Evolutionary conservation across 495 filamentous ascomycete species (phyloP).

Genomic region (Apodospora peruviana): DNA sequence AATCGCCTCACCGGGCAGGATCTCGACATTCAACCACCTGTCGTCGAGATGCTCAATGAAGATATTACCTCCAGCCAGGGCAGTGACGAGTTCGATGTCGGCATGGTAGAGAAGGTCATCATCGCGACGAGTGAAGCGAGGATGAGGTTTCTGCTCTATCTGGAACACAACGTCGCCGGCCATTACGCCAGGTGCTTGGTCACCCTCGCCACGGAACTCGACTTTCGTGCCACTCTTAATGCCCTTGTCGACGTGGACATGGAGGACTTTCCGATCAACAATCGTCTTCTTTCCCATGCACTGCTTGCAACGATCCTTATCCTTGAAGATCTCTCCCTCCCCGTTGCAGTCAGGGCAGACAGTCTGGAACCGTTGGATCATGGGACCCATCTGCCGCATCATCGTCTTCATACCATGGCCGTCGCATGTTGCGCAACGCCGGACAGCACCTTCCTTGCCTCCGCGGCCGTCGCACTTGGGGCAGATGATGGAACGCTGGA

Average conservation of each 20-base stretch:
- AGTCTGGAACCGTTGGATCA: slow-evolving; percentile 99
- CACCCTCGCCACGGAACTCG: slow-evolving; percentile 92
- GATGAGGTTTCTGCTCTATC: slow-evolving; percentile 96
- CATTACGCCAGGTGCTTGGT: slow-evolving; percentile 88
- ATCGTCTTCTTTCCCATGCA: slow-evolving; percentile 96
- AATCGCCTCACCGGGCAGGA: slow-evolving; percentile 90
- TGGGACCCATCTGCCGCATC: slow-evolving; percentile 99
- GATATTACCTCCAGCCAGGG: slow-evolving; percentile 81
- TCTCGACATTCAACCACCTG: slow-evolving; percentile 87
- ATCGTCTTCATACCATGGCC: slow-evolving; percentile 98
- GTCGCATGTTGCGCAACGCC: slow-evolving; percentile 83
- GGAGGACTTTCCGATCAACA: slow-evolving; percentile 94
- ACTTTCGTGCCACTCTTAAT: slow-evolving; percentile 91
- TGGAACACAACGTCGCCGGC: slow-evolving; percentile 95
- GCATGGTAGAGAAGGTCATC: slow-evolving; percentile 95
- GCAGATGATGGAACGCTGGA: slow-evolving; percentile 98
- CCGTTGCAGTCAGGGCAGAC: slow-evolving; percentile 97
- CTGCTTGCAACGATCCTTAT: slow-evolving; percentile 91
- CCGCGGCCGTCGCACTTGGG: slow-evolving; percentile 90
- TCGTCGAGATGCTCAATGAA: slow-evolving; percentile 96
- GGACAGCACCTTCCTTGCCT: slow-evolving; percentile 94
- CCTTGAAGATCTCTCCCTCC: slow-evolving; percentile 91
- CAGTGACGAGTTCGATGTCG: slow-evolving; percentile 94
- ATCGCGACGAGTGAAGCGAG: slow-evolving; percentile 90
- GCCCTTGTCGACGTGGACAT: slow-evolving; percentile 95